Base-by-base conservation (phyloP, 2,329 filamentous ascomycete genomes). In the Colletotrichum siamense region DNA sequence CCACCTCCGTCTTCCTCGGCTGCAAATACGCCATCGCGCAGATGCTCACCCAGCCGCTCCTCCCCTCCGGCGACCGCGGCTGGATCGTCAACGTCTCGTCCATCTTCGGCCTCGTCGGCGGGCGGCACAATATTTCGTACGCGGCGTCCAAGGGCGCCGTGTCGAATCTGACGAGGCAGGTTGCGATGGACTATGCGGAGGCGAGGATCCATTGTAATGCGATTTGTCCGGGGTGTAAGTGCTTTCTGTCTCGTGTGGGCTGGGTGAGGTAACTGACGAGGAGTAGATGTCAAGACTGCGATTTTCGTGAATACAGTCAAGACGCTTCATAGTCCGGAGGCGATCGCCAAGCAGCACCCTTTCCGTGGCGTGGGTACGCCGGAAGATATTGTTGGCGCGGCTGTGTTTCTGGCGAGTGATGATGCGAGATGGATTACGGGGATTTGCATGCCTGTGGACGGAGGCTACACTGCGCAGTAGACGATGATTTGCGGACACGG, bases 201-300 rank as follows among this genome's bases (percentile, higher is more conserved):
- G 79, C 87, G 13, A 82, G 85, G 1, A 89, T 91, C 30, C 89
- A 91, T 76, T 85, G 87, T 39, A 91, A 91, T 78, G 88, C 88
- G 0, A 84, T 91, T 7, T 90, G 89, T 69, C 90, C 90, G 6
- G 90, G 90, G 8, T 91, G 55, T 59, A 28, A 59, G 52, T 57
- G 2, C 15, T n/a, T n/a, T 49, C 10, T 49, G 44, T 9, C 1
- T 49, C 26, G 24, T 59, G 8, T 16, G 15, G 5, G 3, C 5
- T 9, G 5, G 7, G 55, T 28, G 22, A 16, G n/a, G n/a, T n/a
- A n/a, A n/a, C n/a, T n/a, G n/a, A n/a, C n/a, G n/a, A n/a, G n/a
- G 15, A 18, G 10, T 6, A 59, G 55, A 59, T 59, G 9, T 59
- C 55, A 59, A 10, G 24, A 59, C 55, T 59, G 55, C 24, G 0